Conservation (phyloP, 2,329 filamentous ascomycete genomes). For the Talaromyces amestolkiae region DNA sequence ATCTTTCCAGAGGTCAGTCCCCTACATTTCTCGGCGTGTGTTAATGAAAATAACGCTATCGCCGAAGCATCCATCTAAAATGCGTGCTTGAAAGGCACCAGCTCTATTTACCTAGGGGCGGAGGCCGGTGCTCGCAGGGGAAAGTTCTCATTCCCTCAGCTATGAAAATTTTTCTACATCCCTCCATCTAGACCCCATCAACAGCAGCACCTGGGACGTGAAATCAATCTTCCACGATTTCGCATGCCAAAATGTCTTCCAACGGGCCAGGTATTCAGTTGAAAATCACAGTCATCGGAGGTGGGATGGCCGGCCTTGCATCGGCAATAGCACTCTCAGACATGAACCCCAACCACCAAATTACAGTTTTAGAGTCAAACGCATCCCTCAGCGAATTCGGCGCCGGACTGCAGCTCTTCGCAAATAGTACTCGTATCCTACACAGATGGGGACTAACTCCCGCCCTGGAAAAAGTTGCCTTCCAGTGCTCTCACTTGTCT, state of each 20-base stretch:
- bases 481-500: conserved; percentile 16
- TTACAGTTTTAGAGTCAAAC: conserved; percentile 20
- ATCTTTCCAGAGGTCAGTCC: background rate
- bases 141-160: background rate
- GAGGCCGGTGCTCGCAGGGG: background rate
- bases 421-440: conserved; percentile 21
- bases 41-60: background rate
- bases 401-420: conserved; percentile 20
- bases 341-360: conserved; percentile 19
- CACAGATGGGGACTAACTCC: conserved; percentile 19
- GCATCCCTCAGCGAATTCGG: conserved; percentile 20
- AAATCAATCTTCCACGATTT: background rate
- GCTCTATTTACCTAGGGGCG: background rate
- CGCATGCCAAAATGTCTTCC: background rate
- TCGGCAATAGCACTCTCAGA: conserved; percentile 20
- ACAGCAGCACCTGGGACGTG: background rate
- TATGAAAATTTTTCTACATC: background rate
- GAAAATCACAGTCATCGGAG: conserved; percentile 1
- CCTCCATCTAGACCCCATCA: background rate
- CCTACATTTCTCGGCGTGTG: background rate
- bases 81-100: background rate
- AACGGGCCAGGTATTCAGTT: background rate
- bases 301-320: conserved; percentile 15
- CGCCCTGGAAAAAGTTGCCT: conserved; percentile 19
- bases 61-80: background rate